Evolutionary conservation across 2,329 filamentous ascomycete genomes (phyloP).

Genomic region (Colletotrichum paranaense): DNA sequence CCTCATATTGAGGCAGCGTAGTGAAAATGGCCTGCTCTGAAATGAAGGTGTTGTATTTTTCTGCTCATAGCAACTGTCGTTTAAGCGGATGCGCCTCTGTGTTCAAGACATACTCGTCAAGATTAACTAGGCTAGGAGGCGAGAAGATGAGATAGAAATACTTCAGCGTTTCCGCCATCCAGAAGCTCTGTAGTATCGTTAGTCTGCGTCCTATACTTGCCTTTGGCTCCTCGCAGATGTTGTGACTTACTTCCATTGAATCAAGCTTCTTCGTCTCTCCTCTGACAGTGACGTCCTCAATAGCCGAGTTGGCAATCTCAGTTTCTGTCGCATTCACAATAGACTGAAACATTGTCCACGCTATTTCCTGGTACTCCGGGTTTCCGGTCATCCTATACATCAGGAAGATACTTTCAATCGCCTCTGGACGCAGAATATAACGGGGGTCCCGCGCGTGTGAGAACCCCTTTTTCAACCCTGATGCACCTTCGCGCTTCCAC

Average conservation of each 20-base stretch:
- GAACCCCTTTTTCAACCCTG: constrained; percentile 65
- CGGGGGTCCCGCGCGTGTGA: constrained; percentile 64
- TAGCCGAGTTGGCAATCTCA: constrained; percentile 58
- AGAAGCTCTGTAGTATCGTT: constrained; percentile 68
- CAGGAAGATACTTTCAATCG: constrained; percentile 64
- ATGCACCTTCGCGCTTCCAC: constrained; percentile 39
- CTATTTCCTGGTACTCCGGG: constrained; percentile 58
- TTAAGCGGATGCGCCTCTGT: constrained; percentile 62
- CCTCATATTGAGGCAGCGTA: background rate
- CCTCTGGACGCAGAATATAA: constrained; percentile 64
- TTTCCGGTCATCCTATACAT: constrained; percentile 65
- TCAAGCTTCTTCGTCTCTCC: constrained; percentile 55
- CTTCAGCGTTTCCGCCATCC: constrained; percentile 79
- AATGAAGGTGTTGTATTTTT: background rate
- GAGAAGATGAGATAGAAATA: constrained; percentile 81
- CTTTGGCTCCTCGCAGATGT: constrained; percentile 11
- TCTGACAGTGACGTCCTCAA: constrained; percentile 60
- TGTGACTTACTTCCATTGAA: constrained; percentile 46
- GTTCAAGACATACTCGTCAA: constrained; percentile 76
- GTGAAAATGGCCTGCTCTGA: background rate
- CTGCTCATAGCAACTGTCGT: background rate
- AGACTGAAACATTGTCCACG: constrained; percentile 64
- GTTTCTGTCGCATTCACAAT: constrained; percentile 59
- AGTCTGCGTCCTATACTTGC: background rate
- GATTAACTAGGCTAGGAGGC: constrained; percentile 68